These are phyloP conservation scores for Populus deltoides DNA, from an alignment of 345 rosid species.

Conservation along the genomic window DNA sequence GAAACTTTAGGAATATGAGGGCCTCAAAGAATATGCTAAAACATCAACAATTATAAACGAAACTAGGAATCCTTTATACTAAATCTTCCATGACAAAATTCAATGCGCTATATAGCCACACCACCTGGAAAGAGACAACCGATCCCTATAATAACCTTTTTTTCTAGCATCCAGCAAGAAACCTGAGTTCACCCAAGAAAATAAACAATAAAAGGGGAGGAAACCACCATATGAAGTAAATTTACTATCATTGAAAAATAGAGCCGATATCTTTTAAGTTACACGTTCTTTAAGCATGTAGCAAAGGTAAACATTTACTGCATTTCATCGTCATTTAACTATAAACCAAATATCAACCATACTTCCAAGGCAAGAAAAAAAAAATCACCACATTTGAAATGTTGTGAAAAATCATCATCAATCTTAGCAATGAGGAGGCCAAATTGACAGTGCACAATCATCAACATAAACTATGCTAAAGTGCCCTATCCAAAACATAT, in stretches of 20 bases:
- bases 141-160: slow-evolving; percentile 26
- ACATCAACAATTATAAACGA: slow-evolving; percentile 11
- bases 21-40: slow-evolving; percentile 31
- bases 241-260: not conserved
- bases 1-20: slow-evolving; percentile 4
- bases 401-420: not conserved
- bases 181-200: slow-evolving; percentile 18
- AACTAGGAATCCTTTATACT: slow-evolving; percentile 15
- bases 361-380: not conserved
- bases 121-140: slow-evolving; percentile 28
- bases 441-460: not conserved
- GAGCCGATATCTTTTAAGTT: not conserved
- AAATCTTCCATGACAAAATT: slow-evolving; percentile 32
- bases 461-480: not conserved
- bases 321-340: not conserved
- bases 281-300: not conserved
- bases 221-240: not conserved
- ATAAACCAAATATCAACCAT: not conserved
- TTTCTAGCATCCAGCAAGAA: slow-evolving; percentile 27
- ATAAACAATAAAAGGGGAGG: not conserved
- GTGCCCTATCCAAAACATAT: not conserved
- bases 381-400: not conserved
- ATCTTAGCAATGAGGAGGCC: not conserved
- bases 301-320: not conserved
- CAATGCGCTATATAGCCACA: slow-evolving; percentile 29